A percentile compares a stretch with the other conserved stretches of the same genome.
Conservation (phyloP, 2,329 filamentous ascomycete genomes). For the Hypoxylon sp. region DNA sequence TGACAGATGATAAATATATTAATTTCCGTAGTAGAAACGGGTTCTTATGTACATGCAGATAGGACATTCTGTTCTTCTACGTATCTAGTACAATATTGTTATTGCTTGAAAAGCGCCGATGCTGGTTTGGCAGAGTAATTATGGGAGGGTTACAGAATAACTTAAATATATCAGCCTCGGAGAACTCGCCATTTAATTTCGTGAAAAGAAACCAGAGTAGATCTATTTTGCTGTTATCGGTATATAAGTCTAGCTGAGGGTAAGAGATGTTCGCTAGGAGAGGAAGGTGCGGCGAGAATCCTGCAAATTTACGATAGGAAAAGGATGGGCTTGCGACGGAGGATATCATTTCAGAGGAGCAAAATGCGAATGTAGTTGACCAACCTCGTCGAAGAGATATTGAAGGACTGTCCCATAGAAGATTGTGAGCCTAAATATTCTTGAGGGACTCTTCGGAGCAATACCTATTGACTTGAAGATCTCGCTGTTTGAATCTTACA, state of each 20-base stretch:
- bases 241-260: neutral
- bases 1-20: neutral
- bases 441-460: neutral
- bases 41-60: neutral
- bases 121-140: neutral
- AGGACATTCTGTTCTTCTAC: neutral
- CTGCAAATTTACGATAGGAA: neutral
- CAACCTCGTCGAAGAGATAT: neutral
- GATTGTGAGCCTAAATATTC: neutral
- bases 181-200: neutral
- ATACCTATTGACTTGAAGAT: neutral
- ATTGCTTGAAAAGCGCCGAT: neutral
- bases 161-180: neutral
- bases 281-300: neutral
- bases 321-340: neutral
- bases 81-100: neutral
- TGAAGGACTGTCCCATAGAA: neutral
- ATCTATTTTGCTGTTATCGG: neutral
- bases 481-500: neutral
- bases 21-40: neutral
- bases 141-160: neutral
- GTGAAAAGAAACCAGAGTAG: neutral
- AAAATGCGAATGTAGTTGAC: neutral
- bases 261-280: neutral
- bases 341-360: neutral